A percentile compares a stretch with the other conserved stretches of the same genome.
phyloP scores from a whole-genome alignment of 768 basidiomycete genomes.

The Auricularia sp. region DNA sequence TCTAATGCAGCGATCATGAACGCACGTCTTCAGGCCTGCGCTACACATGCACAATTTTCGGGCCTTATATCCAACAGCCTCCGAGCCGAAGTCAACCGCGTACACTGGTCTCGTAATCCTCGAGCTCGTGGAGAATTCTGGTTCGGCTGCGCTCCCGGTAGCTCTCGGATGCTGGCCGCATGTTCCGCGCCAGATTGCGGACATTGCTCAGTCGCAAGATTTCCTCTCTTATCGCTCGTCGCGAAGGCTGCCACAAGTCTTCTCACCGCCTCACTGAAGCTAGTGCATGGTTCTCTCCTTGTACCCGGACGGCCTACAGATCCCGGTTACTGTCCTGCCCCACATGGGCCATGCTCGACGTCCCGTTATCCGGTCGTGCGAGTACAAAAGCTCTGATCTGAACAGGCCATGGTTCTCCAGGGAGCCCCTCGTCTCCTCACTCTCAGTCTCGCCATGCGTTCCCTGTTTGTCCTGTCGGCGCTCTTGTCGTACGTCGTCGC shows the following conservation, averaged over 20 bases:
- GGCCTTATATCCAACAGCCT: too few species aligned
- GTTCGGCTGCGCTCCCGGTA: too few species aligned
- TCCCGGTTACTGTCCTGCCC: neutral
- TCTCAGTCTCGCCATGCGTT: slow-evolving; percentile 4
- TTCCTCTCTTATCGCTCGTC: neutral
- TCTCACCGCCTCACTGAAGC: neutral
- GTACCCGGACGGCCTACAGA: neutral
- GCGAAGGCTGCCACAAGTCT: neutral
- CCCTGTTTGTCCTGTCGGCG: slow-evolving; percentile 1
- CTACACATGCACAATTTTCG: too few species aligned
- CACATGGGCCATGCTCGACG: neutral
- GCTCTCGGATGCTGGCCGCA: too few species aligned
- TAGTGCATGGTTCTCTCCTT: neutral
- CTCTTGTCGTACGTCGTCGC: neutral
- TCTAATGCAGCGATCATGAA: too few species aligned
- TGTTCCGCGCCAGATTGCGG: too few species aligned
- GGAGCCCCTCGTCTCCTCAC: neutral
- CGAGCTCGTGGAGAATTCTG: too few species aligned
- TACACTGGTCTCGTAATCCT: too few species aligned
- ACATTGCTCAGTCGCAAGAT: neutral
- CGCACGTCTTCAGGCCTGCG: too few species aligned
- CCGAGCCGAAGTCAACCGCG: too few species aligned
- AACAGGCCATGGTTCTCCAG: neutral
- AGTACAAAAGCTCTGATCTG: neutral
- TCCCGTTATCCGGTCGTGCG: neutral